Evolutionary conservation across 805 yeast genomes (phyloP).

Genomic region (Myxozyma neotropica): DNA sequence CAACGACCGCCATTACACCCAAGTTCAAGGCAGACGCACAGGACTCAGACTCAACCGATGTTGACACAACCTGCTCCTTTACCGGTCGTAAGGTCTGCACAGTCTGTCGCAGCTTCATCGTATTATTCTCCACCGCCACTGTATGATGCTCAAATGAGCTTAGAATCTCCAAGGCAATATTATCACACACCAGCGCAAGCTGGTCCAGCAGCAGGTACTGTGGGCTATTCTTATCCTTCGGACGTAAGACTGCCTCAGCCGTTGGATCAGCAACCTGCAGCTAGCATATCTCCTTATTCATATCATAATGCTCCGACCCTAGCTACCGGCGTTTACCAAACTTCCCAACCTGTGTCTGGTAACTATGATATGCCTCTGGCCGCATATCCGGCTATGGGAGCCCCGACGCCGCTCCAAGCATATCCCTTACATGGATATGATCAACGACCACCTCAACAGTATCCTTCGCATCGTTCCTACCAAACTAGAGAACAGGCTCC

Average conservation of each 20-base stretch:
- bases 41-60: conserved; percentile 4
- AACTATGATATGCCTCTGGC: no score
- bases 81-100: conserved; percentile 2
- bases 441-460: not conserved
- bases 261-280: no score
- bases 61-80: conserved; percentile 3
- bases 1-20: not conserved
- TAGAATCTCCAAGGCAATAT: conserved; percentile 6
- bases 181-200: not conserved
- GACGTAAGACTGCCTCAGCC: not conserved
- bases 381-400: not conserved
- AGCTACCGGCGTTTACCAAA: no score
- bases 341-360: not conserved
- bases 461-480: not conserved
- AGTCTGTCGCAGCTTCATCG: not conserved
- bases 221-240: not conserved
- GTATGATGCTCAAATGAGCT: conserved; percentile 1
- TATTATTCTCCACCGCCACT: not conserved
- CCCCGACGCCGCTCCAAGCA: no score
- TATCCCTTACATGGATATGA: not conserved
- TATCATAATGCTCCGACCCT: no score
- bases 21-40: not conserved
- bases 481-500: not conserved
- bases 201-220: not conserved
- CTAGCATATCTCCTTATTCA: no score